phyloP scores from a whole-genome alignment of 2,329 filamentous ascomycete genomes.

The Alternaria rosae region DNA sequence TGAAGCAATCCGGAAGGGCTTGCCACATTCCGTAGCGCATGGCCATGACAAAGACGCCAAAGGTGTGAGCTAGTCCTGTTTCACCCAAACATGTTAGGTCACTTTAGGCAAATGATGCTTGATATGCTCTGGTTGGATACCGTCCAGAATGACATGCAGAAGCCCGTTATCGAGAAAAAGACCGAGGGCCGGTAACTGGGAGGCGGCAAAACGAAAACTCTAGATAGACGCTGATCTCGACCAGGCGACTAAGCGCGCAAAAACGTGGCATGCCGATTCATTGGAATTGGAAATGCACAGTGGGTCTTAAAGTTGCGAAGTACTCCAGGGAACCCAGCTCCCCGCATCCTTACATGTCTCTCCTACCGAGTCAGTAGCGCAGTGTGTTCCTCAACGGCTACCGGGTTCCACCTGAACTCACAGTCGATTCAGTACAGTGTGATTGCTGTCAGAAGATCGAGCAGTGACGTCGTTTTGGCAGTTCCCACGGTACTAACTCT shows the following conservation, averaged over 20 bases:
- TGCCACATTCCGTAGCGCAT: slow-evolving; percentile 9
- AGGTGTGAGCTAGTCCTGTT: background rate
- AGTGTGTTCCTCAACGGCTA: background rate
- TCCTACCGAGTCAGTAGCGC: background rate
- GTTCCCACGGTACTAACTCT: background rate
- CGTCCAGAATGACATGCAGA: background rate
- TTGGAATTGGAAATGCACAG: slow-evolving; percentile 2
- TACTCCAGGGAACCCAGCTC: background rate
- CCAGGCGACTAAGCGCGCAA: slow-evolving; percentile 3
- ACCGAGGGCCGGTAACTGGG: background rate
- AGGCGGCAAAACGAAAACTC: background rate
- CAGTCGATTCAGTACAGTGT: background rate
- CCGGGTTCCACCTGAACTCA: background rate
- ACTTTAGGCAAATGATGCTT: slow-evolving; percentile 2
- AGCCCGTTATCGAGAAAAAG: background rate
- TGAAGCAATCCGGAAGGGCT: slow-evolving; percentile 9
- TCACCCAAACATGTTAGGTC: background rate
- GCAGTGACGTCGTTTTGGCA: background rate
- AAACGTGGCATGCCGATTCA: slow-evolving; percentile 3
- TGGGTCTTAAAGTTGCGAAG: background rate
- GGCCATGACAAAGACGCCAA: slow-evolving; percentile 1
- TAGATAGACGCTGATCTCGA: background rate
- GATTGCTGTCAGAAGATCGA: background rate
- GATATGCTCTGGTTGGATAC: background rate
- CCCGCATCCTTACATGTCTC: background rate